A percentile compares a stretch with the other conserved stretches of the same genome.
These are phyloP conservation scores for Sporodiniella umbellata DNA, from an alignment of 371 early-diverging fungal genomes.

Conservation along the genomic window DNA sequence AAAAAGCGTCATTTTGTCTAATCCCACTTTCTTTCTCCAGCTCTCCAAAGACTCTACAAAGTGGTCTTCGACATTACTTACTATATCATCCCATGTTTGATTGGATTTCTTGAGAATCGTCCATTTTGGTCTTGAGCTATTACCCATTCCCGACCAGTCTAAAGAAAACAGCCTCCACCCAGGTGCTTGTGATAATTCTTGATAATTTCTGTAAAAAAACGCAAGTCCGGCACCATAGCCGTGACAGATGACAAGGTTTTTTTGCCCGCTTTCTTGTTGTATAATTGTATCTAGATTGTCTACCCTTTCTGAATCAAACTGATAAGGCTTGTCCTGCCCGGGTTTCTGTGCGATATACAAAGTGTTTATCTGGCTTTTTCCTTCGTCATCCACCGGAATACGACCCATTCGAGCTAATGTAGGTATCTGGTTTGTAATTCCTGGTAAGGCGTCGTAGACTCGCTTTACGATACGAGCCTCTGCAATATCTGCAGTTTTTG, in stretches of 20 bases:
- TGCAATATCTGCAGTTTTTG: conserved; percentile 40
- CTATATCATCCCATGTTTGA: conserved; percentile 49
- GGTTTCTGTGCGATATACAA: conserved; percentile 23
- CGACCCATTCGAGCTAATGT: conserved; percentile 31
- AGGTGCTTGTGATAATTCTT: conserved; percentile 60
- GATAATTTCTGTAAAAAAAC: conserved; percentile 84
- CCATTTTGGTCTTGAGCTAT: conserved; percentile 75
- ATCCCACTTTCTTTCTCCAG: conserved; percentile 77
- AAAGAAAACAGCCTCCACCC: conserved; percentile 76
- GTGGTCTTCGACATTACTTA: conserved; percentile 66
- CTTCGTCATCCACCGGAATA: conserved; percentile 46
- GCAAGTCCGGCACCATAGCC: conserved; percentile 92
- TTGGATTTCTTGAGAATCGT: conserved; percentile 29
- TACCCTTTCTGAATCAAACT: conserved; percentile 25
- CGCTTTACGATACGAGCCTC: conserved; percentile 47
- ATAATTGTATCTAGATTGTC: conserved; percentile 25
- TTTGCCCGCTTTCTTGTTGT: conserved; percentile 25
- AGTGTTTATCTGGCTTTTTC: conserved; percentile 30
- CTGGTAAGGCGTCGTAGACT: conserved; percentile 31
- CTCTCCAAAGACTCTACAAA: conserved; percentile 91
- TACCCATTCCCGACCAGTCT: conserved; percentile 89
- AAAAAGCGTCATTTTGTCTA: conserved; percentile 80
- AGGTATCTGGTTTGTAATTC: conserved; percentile 20
- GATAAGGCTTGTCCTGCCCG: conserved; percentile 19
- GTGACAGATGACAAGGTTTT: conserved; percentile 80